Conservation (phyloP, 176 grass and related monocot species). For the Pharus latifolius region DNA sequence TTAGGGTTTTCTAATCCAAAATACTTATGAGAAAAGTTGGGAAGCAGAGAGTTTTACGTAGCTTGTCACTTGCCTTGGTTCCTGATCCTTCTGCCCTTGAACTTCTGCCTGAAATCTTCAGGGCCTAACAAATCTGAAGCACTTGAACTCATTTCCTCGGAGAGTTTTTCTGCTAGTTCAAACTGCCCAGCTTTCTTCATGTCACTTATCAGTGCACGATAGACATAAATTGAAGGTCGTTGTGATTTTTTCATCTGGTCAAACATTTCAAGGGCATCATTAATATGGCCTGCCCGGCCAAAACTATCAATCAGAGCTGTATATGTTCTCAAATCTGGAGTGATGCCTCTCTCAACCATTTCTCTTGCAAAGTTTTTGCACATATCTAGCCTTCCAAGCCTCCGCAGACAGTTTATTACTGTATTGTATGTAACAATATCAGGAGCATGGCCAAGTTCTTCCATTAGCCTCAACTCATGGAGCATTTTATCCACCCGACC, state of each 20-base stretch:
- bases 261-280: slow-evolving; percentile 53
- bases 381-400: slow-evolving; percentile 47
- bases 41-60: too few relatives aligned
- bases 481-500: slow-evolving; percentile 67
- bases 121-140: slow-evolving; percentile 46
- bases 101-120: slow-evolving; percentile 50
- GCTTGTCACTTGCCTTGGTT: too few relatives aligned
- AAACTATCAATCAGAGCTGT: slow-evolving; percentile 64
- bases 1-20: too few relatives aligned
- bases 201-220: slow-evolving; percentile 62
- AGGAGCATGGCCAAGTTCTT: slow-evolving; percentile 47
- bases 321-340: slow-evolving; percentile 66
- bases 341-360: slow-evolving; percentile 58
- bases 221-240: slow-evolving; percentile 67
- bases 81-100: slow-evolving; percentile 18
- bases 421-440: slow-evolving; percentile 87
- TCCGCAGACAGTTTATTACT: slow-evolving; percentile 63
- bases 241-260: slow-evolving; percentile 54
- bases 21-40: too few relatives aligned
- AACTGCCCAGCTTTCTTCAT: slow-evolving; percentile 44
- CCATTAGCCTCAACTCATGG: slow-evolving; percentile 52
- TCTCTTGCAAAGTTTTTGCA: slow-evolving; percentile 55
- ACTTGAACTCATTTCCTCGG: slow-evolving; percentile 54
- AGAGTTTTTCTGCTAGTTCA: slow-evolving; percentile 55
- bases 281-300: slow-evolving; percentile 53